A percentile compares a stretch with the other conserved stretches of the same genome.
phyloP scores from a whole-genome alignment of 495 filamentous ascomycete genomes.

The Cudoniella acicularis region DNA sequence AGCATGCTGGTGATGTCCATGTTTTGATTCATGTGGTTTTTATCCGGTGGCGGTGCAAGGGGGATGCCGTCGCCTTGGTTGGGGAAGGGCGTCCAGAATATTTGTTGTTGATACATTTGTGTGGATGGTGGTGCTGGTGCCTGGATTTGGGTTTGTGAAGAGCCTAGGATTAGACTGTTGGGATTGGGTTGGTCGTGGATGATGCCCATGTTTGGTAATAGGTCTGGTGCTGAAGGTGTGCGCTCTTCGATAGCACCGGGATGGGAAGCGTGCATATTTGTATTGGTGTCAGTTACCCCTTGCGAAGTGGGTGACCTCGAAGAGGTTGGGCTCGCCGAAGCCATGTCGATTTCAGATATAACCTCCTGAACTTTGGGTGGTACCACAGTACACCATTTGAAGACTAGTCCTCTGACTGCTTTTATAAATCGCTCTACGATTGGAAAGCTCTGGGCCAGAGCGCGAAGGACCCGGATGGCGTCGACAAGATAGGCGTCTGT shows the following conservation, averaged over 20 bases:
- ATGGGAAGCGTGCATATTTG: not conserved
- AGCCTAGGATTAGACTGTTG: not conserved
- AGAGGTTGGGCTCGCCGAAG: not conserved
- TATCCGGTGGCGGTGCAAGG: conserved; percentile 2
- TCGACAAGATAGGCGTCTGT: conserved; percentile 3
- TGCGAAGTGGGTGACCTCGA: not conserved
- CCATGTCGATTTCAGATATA: not conserved
- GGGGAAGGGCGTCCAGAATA: conserved; percentile 26
- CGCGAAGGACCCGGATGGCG: conserved; percentile 25
- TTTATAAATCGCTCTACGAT: conserved; percentile 20
- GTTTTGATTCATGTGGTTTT: not conserved
- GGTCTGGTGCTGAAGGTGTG: conserved; percentile 6
- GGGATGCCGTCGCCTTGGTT: conserved; percentile 19
- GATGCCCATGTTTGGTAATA: not conserved
- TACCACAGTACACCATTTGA: conserved; percentile 29
- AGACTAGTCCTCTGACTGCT: conserved; percentile 23
- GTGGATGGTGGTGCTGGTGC: too few species aligned
- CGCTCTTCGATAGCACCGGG: not conserved
- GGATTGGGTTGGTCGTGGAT: not conserved
- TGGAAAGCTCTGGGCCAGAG: conserved; percentile 16
- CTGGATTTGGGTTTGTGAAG: not conserved
- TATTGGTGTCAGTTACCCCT: not conserved
- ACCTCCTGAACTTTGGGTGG: conserved; percentile 23
- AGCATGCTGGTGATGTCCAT: conserved; percentile 20
- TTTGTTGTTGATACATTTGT: not conserved